phyloP scores from a whole-genome alignment of 2,329 filamentous ascomycete genomes.

The Pseudocercospora pini-densiflorae region DNA sequence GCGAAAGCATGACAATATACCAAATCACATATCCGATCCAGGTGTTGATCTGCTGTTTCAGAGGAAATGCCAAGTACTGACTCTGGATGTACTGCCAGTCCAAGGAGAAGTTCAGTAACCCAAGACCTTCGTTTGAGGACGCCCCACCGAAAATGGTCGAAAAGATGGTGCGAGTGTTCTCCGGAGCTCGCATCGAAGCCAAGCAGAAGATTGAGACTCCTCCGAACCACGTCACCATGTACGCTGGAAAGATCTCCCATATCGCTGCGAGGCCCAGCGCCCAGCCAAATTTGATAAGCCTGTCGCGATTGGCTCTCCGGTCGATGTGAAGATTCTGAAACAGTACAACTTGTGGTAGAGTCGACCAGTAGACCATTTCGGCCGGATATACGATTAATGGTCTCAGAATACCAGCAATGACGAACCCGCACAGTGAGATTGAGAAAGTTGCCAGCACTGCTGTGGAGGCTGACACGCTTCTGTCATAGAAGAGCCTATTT shows the following conservation, averaged over 20 bases:
- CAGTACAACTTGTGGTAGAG: constrained; percentile 44
- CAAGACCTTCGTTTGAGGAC: constrained; percentile 52
- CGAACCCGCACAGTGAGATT: constrained; percentile 56
- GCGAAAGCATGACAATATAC: constrained; percentile 47
- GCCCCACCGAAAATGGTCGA: constrained; percentile 57
- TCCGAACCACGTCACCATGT: constrained; percentile 51
- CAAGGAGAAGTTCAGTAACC: constrained; percentile 49
- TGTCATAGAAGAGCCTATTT: constrained; percentile 50
- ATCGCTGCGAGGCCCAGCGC: constrained; percentile 47
- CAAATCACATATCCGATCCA: constrained; percentile 54
- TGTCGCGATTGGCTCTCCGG: constrained; percentile 44
- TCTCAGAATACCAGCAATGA: constrained; percentile 54
- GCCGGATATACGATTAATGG: constrained; percentile 54
- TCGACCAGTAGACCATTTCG: constrained; percentile 54
- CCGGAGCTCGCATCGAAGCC: constrained; percentile 55
- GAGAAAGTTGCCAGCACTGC: constrained; percentile 55
- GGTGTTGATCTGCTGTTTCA: constrained; percentile 51
- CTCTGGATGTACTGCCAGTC: constrained; percentile 58
- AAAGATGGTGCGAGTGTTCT: constrained; percentile 48
- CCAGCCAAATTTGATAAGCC: constrained; percentile 49
- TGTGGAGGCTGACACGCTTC: constrained; percentile 45
- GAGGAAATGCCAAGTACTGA: constrained; percentile 55
- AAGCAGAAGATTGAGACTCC: constrained; percentile 53
- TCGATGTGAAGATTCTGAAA: constrained; percentile 46
- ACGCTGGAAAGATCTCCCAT: constrained; percentile 57